Base-by-base conservation (phyloP, 192 early-diverging fungal species). In the Phycomyces blakesleeanus region DNA sequence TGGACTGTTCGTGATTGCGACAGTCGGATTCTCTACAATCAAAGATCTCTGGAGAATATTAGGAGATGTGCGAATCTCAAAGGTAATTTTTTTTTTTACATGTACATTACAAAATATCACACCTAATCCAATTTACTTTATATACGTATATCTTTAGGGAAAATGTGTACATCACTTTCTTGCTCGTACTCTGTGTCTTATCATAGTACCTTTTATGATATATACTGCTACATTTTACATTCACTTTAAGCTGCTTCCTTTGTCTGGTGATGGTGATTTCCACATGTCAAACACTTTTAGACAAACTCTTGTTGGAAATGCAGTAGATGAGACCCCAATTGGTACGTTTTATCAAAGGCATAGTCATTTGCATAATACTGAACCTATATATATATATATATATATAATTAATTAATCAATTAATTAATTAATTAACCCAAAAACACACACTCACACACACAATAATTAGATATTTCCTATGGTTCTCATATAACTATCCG, bases 271-370 rank as follows among this genome's bases (percentile, higher is more conserved):
- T 21, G 96, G 96, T 26, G 93, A 97, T 76, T 84, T 82, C 0
- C 96, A 96, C 68, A 93, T 97, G 92, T 88, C 86, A 68, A 83
- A 90, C 27, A 83, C 84, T 61, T 96, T 97, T 80, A 92, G 96
- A 72, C 85, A 86, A 60, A 86, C 88, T 26, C 78, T 98, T 2
- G 66, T 67, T 3, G 94, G 92, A 18, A 85, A 83, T 67, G 76
- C 78, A 21, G 54, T 88, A 22, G 11, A 71, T 47, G 77, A 79
- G 57, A 78, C 72, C 9, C 72, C 74, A n/a, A 42, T 74, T 71
- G 79, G 83, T 55, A 66, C 81, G 57, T 81, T 34, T 20, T 9
- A 14, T 39, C 37, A 1, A 0, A 21, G 16, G 29, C 3, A 60
- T 15, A 22, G 5, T 60, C n/a, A n/a, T n/a, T n/a, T n/a, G n/a